phyloP scores from a whole-genome alignment of 148 eudicot genomes.

The Spergularia marina region DNA sequence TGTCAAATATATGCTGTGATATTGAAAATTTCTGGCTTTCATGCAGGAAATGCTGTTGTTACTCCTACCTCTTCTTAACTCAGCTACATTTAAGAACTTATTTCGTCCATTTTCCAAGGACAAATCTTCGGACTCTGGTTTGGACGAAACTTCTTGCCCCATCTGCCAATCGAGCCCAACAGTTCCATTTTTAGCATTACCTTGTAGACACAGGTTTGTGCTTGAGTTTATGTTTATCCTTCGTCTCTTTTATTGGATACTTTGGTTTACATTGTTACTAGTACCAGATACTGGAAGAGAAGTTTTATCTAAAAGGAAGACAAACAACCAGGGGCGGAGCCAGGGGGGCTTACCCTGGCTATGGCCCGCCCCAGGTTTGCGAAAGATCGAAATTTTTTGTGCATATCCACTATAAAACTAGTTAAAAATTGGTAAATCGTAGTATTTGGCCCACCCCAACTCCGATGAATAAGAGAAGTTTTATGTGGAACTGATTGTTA shows the following conservation, averaged over 20 bases:
- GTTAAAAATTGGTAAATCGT: too few species aligned
- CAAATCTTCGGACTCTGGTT: conserved; percentile 54
- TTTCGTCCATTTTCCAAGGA: conserved; percentile 86
- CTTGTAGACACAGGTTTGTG: conserved; percentile 84
- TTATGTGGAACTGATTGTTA: too few species aligned
- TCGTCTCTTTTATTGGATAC: not conserved
- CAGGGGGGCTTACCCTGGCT: too few species aligned
- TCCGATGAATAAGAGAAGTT: too few species aligned
- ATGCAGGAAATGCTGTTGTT: conserved; percentile 92
- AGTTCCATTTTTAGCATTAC: conserved; percentile 80
- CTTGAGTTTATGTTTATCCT: not conserved
- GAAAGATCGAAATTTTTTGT: too few species aligned
- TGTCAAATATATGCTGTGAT: not conserved
- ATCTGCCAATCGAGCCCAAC: conserved; percentile 78
- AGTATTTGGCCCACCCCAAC: too few species aligned
- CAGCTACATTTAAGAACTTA: conserved; percentile 68
- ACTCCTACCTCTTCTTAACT: conserved; percentile 96
- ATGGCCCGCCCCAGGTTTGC: too few species aligned
- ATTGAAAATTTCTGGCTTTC: conserved; percentile 8
- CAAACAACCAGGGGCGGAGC: not conserved
- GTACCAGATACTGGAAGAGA: not conserved
- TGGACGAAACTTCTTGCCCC: conserved; percentile 73
- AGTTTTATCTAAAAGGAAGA: not conserved
- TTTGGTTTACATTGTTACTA: conserved; percentile 2
- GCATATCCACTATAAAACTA: too few species aligned